phyloP scores from a whole-genome alignment of 1,284 basidiomycete species.

The Termitomyces sp. region DNA sequence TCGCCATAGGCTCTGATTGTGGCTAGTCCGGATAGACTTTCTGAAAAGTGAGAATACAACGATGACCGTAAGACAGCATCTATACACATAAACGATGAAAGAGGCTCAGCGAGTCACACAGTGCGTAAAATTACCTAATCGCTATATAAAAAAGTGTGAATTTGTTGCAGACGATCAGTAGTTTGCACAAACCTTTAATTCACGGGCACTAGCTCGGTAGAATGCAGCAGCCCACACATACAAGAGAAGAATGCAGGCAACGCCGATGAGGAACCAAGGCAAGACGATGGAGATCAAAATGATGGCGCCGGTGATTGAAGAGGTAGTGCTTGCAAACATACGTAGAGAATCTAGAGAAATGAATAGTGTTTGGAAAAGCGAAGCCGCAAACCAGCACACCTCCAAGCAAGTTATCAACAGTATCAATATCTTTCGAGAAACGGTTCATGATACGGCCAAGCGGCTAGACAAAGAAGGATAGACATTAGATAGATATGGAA shows the following conservation, averaged over 20 bases:
- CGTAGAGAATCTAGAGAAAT: constrained; percentile 59
- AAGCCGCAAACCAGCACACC: constrained; percentile 25
- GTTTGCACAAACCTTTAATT: constrained; percentile 62
- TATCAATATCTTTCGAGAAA: constrained; percentile 83
- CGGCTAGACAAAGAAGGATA: constrained; percentile 39
- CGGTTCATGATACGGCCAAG: constrained; percentile 88
- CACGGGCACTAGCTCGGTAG: constrained; percentile 85
- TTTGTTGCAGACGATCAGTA: constrained; percentile 4
- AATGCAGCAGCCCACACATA: constrained; percentile 71
- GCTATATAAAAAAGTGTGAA: constrained; percentile 27
- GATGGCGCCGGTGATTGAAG: constrained; percentile 67
- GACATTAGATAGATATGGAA: not conserved
- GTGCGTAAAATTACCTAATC: constrained; percentile 36
- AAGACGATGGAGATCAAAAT: constrained; percentile 75
- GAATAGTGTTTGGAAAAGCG: not conserved
- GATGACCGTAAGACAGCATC: constrained; percentile 60
- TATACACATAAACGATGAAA: constrained; percentile 16
- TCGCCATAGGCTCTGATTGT: constrained; percentile 87
- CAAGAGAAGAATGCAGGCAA: constrained; percentile 52
- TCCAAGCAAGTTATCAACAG: constrained; percentile 74
- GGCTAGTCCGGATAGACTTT: constrained; percentile 80
- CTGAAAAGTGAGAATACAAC: constrained; percentile 86
- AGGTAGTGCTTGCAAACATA: constrained; percentile 65
- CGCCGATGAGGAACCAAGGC: constrained; percentile 82
- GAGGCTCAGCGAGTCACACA: not conserved